phyloP scores from a whole-genome alignment of 805 yeast genomes.

The Blastobotrys parvus region DNA sequence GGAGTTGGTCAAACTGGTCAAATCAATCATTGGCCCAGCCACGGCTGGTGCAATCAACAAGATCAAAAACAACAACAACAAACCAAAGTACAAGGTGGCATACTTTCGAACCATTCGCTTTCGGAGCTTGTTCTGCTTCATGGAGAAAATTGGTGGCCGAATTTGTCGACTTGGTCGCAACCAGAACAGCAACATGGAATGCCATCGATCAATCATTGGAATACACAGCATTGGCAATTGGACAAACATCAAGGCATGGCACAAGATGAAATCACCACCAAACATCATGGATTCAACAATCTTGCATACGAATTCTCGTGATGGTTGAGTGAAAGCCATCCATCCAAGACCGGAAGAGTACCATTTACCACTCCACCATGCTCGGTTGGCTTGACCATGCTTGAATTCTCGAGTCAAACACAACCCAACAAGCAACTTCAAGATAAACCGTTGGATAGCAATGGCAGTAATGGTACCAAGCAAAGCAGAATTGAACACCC shows the following conservation, averaged over 20 bases:
- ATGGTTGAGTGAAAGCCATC: constrained; percentile 91
- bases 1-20: constrained; percentile 27
- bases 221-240: constrained; percentile 81
- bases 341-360: constrained; percentile 88
- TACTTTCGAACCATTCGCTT: constrained; percentile 96
- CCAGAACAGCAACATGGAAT: constrained; percentile 98
- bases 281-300: constrained; percentile 89
- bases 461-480: constrained; percentile 79
- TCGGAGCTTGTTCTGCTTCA: constrained; percentile 92
- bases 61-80: constrained; percentile 62
- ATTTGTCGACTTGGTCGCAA: constrained; percentile 93
- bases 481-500: constrained; percentile 79
- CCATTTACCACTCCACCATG: constrained; percentile 99
- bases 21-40: constrained; percentile 52
- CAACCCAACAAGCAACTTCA: constrained; percentile 72
- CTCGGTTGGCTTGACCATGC: constrained; percentile 90
- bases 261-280: constrained; percentile 92
- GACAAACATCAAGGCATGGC: constrained; percentile 77
- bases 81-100: constrained; percentile 65
- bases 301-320: constrained; percentile 93
- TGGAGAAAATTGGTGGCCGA: constrained; percentile 94
- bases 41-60: constrained; percentile 88
- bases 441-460: constrained; percentile 78
- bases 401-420: constrained; percentile 91
- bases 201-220: constrained; percentile 94